These are phyloP conservation scores for Leccinum olivaceopallidum DNA, from an alignment of 768 basidiomycete genomes.

Conservation along the genomic window DNA sequence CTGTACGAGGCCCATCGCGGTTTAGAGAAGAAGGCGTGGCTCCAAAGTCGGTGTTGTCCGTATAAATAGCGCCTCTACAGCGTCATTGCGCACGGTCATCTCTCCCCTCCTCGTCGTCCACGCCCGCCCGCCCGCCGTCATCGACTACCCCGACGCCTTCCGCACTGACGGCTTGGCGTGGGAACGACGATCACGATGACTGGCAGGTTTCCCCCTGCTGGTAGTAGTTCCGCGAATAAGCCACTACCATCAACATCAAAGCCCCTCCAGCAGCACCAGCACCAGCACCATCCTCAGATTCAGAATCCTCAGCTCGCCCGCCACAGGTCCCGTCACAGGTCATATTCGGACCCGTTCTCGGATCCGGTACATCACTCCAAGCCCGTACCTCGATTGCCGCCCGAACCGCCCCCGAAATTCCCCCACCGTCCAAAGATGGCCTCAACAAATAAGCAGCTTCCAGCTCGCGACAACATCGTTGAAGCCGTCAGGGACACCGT, in stretches of 20 bases:
- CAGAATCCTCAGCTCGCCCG: conserved; percentile 26
- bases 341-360: conserved; percentile 55
- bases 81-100: conserved; percentile 5
- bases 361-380: conserved; percentile 37
- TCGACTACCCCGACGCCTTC: conserved; percentile 11
- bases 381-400: conserved; percentile 44
- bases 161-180: conserved; percentile 19
- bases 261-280: background rate
- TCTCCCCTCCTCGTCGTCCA: conserved; percentile 8
- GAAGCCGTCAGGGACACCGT: conserved; percentile 74
- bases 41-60: conserved; percentile 4
- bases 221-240: conserved; percentile 25
- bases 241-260: conserved; percentile 24
- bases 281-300: conserved; percentile 15
- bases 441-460: conserved; percentile 32
- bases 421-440: conserved; percentile 29
- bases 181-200: conserved; percentile 25
- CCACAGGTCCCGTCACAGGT: conserved; percentile 41
- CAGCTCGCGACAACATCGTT: conserved; percentile 43
- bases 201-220: background rate
- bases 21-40: background rate
- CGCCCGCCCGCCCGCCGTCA: conserved; percentile 6
- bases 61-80: conserved; percentile 27
- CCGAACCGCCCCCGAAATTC: conserved; percentile 34
- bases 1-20: conserved; percentile 33